Evolutionary conservation across 345 rosid species (phyloP), one percentile per base, ranked within the genome.

Genomic region (Acer yangbiense): DNA sequence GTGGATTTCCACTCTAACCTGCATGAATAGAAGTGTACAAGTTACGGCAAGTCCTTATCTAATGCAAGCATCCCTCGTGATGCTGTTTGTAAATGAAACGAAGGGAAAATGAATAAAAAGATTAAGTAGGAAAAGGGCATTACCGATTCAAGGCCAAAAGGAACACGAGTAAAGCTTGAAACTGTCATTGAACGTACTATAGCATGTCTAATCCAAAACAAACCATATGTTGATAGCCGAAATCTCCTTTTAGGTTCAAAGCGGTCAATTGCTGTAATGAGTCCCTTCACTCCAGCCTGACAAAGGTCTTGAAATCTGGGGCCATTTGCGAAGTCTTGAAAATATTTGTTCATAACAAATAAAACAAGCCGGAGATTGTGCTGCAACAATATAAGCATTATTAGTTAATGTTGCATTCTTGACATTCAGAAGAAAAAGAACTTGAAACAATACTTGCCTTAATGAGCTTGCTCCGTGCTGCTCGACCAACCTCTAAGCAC

Each of bases 161-260:
- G 84, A 78, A 92, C 94, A 4, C 95, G 97, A 14, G 88, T 90
- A 68, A 94, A 90, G 88, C 92, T 96, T 46, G 98, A 91, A 48
- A 92, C 74, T 10, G 98, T 94, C 97, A 96, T 90, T 6, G 95
- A 96, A 17, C 98, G 90, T 58, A 87, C 86, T 46, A 96, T 92
- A 74, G 98, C 90, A 87, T 92, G 98, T 85, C 98, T 88, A 23
- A 96, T 94, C 99, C 99, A 96, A 82, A 94, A 93, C 57, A 96
- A 88, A 35, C 95, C 78, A 63, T 96, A 96, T 0, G 99, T 96
- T 0, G 99, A 96, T 48, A 96, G 95, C 72, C 87, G 92, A 57
- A 89, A 84, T 78, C 75, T 92, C 86, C 91, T 92, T 48, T 86
- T 86, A 6, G 92, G 94, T 81, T 96, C 97, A 78, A 96, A 96